These are phyloP conservation scores for Petunia axillaris DNA, from an alignment of 257 asterid genomes.

Conservation along the genomic window DNA sequence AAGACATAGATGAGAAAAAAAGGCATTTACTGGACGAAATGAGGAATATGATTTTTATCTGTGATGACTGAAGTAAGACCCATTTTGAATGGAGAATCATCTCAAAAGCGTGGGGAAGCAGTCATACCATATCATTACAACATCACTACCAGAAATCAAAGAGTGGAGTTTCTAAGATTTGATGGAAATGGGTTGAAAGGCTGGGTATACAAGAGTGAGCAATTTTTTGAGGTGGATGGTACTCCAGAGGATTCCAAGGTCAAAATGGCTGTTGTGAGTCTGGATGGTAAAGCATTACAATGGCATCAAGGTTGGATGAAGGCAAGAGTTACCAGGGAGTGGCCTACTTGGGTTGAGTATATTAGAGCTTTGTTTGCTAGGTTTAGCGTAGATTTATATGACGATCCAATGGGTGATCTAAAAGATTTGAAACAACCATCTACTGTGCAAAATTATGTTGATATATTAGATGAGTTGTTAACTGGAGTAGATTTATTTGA, in stretches of 20 bases:
- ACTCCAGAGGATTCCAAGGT: constrained; percentile 28
- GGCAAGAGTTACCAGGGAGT: neutral
- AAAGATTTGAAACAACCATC: neutral
- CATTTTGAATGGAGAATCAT: too few relatives aligned
- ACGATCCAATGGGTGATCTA: neutral
- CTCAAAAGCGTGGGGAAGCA: too few relatives aligned
- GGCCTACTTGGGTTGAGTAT: neutral
- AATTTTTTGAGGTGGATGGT: too few relatives aligned
- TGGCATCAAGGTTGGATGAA: constrained; percentile 19
- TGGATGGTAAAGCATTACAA: constrained; percentile 23
- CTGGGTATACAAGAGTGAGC: too few relatives aligned
- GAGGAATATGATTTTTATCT: too few relatives aligned
- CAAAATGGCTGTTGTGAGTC: constrained; percentile 13
- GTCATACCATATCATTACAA: too few relatives aligned
- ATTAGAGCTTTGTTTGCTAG: neutral
- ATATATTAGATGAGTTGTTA: neutral
- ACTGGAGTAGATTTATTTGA: neutral
- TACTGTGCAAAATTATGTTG: neutral
- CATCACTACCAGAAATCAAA: too few relatives aligned
- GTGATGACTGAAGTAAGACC: too few relatives aligned
- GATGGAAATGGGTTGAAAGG: constrained; percentile 7
- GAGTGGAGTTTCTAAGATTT: constrained; percentile 25
- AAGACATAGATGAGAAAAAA: too few relatives aligned
- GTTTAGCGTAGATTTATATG: neutral
- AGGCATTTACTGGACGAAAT: too few relatives aligned